Evolutionary conservation across 371 early-diverging fungal genomes (phyloP).

Genomic region (Apophysomyces elegans): DNA sequence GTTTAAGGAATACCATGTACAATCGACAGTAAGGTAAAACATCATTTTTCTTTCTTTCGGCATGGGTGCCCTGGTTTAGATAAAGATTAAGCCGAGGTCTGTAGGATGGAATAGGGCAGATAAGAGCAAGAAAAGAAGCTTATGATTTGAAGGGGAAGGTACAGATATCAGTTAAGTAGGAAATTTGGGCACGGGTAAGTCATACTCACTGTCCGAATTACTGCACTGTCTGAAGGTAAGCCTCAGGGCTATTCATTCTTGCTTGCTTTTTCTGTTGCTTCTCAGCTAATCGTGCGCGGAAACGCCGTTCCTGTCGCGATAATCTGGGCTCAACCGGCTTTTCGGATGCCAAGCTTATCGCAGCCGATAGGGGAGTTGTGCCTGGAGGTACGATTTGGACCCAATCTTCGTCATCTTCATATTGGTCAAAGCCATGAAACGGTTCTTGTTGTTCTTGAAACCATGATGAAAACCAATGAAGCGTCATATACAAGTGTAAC

Average conservation of each 20-base stretch:
- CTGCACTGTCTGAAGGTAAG: too few relatives aligned
- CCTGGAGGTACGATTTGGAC: background rate
- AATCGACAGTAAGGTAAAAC: too few relatives aligned
- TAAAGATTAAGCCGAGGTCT: too few relatives aligned
- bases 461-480: slow-evolving; percentile 6
- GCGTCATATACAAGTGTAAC: background rate
- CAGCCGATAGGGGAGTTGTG: background rate
- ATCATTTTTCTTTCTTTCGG: too few relatives aligned
- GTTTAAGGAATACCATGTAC: too few relatives aligned
- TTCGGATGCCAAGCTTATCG: background rate
- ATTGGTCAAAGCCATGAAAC: background rate
- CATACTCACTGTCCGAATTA: too few relatives aligned
- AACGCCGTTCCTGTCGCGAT: slow-evolving; percentile 6
- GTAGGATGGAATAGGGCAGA: background rate
- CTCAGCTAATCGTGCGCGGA: background rate
- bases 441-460: slow-evolving; percentile 1
- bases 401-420: slow-evolving; percentile 7
- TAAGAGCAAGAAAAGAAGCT: background rate
- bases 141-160: background rate
- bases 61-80: too few relatives aligned
- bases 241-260: background rate
- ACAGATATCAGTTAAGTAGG: background rate
- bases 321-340: background rate
- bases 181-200: background rate
- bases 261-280: background rate